Evolutionary conservation across 1,284 basidiomycete species (phyloP).

Genomic region (Uromyces viciae-fabae): DNA sequence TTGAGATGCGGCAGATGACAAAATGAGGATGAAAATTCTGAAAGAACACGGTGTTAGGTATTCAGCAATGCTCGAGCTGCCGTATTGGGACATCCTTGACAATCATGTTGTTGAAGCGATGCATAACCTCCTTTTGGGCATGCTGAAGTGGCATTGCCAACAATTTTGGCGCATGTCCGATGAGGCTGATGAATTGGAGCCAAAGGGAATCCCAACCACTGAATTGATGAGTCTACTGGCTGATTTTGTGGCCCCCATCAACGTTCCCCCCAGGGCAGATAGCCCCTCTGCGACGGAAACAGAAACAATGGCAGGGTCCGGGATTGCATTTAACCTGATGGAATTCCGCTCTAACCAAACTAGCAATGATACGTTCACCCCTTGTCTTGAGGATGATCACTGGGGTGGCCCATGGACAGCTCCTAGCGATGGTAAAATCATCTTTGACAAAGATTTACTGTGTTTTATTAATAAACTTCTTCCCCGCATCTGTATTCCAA

Average conservation of each 20-base stretch:
- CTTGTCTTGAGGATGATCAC: neutral
- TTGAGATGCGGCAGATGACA: neutral
- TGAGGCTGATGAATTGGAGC: neutral
- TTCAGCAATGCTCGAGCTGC: slow-evolving; percentile 1
- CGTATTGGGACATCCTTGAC: slow-evolving; percentile 6
- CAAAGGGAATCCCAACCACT: neutral
- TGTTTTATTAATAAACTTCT: neutral
- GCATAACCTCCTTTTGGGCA: slow-evolving; percentile 12
- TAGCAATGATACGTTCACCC: neutral
- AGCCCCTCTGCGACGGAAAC: neutral
- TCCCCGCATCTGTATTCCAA: neutral
- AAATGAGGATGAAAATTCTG: neutral
- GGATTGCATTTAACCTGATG: neutral
- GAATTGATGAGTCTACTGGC: neutral
- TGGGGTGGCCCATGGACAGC: slow-evolving; percentile 6
- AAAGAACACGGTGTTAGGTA: neutral
- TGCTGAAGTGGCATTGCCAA: slow-evolving; percentile 8
- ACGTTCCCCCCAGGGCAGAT: too few species aligned
- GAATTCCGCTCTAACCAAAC: neutral
- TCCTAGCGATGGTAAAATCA: neutral
- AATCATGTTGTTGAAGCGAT: slow-evolving; percentile 19
- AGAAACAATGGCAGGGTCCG: neutral
- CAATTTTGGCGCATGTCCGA: slow-evolving; percentile 21
- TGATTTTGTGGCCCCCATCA: too few species aligned
- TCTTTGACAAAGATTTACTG: slow-evolving; percentile 4